Evolutionary conservation across 2,329 filamentous ascomycete genomes (phyloP), one percentile per base, ranked within the genome.

Genomic region (Cladosporium sp.): DNA sequence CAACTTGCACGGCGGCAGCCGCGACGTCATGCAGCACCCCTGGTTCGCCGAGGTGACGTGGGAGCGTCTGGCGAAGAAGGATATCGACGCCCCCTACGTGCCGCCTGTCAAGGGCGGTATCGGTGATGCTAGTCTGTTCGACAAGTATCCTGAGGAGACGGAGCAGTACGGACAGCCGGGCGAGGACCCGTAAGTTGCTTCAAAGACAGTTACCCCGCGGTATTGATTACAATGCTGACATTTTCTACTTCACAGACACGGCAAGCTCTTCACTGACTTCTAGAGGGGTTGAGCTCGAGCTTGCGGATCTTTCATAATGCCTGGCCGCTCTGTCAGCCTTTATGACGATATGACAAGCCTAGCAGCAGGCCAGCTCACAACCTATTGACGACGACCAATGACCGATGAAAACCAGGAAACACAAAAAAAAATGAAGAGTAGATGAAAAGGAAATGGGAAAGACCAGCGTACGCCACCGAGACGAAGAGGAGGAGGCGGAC

Each of bases 11-110:
- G 89, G 87, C 12, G 93, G 93, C 27, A 84, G 89, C 36, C 83
- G 87, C 62, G 93, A 97, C 67, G 90, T 99, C 59, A 97, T 96
- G 80, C 88, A 84, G 60, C 93, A 99, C 65, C 80, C 88, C 1
- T 99, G 93, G 93, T 99, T 99, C 66, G 81, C 88, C 7, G 93
- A 99, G 72, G 93, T 99, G 45, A 97, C 93, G 2, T 99, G 93
- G 93, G 93, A 99, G 64, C 80, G 93, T 56, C 74, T 99, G 61
- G 85, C 88, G 32, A 87, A 90, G 69, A 97, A 96, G 73, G 93
- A 99, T 64, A 99, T 99, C 55, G 93, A 99, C 71, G 93, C 93
- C 32, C 93, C 93, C 4, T 99, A 99, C 68, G 93, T 96, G 50
- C 93, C 93, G 13, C 93, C 93, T 0, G 92, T 99, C 55, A 88